Percentiles rank a stretch among this genome's conserved stretches.
Evolutionary conservation across 768 basidiomycete species (phyloP).

Genomic region (Trametes sanguinea): DNA sequence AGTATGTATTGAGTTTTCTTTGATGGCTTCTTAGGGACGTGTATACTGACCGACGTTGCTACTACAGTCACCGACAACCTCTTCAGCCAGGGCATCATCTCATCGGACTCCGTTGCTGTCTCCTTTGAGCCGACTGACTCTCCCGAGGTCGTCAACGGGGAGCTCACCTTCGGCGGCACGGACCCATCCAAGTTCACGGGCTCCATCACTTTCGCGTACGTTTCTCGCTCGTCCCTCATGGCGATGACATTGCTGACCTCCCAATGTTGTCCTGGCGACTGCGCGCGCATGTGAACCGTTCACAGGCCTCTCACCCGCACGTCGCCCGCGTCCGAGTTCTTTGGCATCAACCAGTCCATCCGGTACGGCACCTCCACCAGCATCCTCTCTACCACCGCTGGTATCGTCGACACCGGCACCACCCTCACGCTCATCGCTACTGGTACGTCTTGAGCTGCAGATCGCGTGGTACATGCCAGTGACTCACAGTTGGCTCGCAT

Average conservation of each 20-base stretch:
- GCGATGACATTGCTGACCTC: background rate
- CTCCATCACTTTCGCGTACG: slow-evolving; percentile 31
- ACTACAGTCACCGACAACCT: slow-evolving; percentile 39
- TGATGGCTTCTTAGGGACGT: background rate
- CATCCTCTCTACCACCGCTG: slow-evolving; percentile 26
- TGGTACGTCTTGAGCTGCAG: background rate
- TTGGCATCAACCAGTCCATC: slow-evolving; percentile 39
- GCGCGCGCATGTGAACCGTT: background rate
- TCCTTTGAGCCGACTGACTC: slow-evolving; percentile 30
- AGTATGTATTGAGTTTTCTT: slow-evolving; percentile 2
- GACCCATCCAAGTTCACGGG: slow-evolving; percentile 33
- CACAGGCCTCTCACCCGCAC: slow-evolving; percentile 35
- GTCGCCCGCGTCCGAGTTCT: slow-evolving; percentile 35
- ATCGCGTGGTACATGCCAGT: background rate
- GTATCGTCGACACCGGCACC: slow-evolving; percentile 34
- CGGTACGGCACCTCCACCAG: slow-evolving; percentile 24
- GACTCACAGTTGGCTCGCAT: background rate
- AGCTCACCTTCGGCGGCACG: slow-evolving; percentile 36
- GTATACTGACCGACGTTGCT: slow-evolving; percentile 13
- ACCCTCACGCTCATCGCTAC: slow-evolving; percentile 25
- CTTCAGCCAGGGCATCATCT: slow-evolving; percentile 29
- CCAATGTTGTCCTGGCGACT: background rate
- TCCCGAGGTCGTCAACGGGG: slow-evolving; percentile 28
- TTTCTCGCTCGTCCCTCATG: background rate
- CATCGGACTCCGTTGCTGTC: slow-evolving; percentile 26